Conservation (phyloP, 2,329 filamentous ascomycete species). For the Fusarium fujikuroi region DNA sequence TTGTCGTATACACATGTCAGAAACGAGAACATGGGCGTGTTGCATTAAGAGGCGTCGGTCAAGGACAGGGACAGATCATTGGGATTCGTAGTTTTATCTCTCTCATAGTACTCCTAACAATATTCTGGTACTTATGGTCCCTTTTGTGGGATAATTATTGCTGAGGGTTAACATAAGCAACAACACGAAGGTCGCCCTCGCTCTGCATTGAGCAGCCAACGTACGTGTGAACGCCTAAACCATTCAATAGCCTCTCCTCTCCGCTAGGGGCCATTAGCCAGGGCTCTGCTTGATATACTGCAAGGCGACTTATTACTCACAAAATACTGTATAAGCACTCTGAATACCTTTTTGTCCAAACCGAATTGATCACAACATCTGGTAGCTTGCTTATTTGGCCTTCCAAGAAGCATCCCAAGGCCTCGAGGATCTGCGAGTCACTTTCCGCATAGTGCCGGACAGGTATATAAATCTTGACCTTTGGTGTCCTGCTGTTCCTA, state of each 20-base stretch:
- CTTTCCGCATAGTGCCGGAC: slow-evolving; percentile 48
- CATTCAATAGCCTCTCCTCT: neutral
- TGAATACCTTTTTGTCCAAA: neutral
- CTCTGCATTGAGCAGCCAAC: neutral
- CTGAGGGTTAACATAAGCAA: slow-evolving; percentile 9
- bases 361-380: fast-evolving
- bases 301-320: neutral
- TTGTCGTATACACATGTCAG: too few species aligned
- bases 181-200: neutral
- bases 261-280: neutral
- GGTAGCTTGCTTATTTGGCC: neutral
- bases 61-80: too few species aligned
- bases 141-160: neutral
- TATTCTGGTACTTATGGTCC: fast-evolving
- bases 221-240: slow-evolving; percentile 4
- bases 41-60: too few species aligned
- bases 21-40: too few species aligned
- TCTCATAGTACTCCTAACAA: neutral
- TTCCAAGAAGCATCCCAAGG: neutral
- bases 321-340: neutral
- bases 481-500: slow-evolving; percentile 28
- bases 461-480: slow-evolving; percentile 49
- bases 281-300: fast-evolving
- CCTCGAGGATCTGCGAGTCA: slow-evolving; percentile 7
- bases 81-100: too few species aligned